Evolutionary conservation across 257 asterid genomes (phyloP), one percentile per base, ranked within the genome.

Genomic region (Solanum rostratum): DNA sequence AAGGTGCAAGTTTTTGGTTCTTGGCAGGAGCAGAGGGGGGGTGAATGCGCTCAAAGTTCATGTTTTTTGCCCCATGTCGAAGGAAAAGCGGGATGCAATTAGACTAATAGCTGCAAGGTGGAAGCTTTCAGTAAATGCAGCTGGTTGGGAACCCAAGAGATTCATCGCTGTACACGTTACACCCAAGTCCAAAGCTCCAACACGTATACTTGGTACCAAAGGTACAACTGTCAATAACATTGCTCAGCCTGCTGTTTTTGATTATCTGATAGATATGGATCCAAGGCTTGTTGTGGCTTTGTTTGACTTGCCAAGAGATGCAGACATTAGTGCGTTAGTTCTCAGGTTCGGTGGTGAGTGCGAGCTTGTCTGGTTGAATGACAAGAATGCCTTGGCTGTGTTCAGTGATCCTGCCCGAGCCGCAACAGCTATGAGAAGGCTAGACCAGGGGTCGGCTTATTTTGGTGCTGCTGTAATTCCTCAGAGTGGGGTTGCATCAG

Each of bases 71-170:
- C 91, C 90, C 49, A 97, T 95, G 98, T 22, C 90, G 18, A 94
- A 95, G 89, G 99, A 97, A 41, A 95, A 93, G 92, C 88, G 97
- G 87, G 99, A 97, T 85, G 96, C 93, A 6, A 90, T 97, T 86
- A 90, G 95, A 90, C 88, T 95, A 82, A 94, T 97, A 80, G 98
- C 98, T 13, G 98, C 94, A 30, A 92, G 99, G 86, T 97, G 99
- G 99, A 97, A 97, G 89, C 98, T 97, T 57, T 86, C 98, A 4
- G 91, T 95, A 46, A 90, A 87, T 87, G 92, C 95, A 50, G 98
- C 96, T 84, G 98, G 99, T 39, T 95, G 98, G 98, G 99, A 97
- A 91, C 99, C 99, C n/a, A 97, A 95, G 86, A 88, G 98, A 80
- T 97, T 97, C 50, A 83, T 97, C 24, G 90, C 91, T 41, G 89